Percentiles rank a stretch among this genome's conserved stretches.
These are phyloP conservation scores for Cyberlindnera euphorbiae DNA, from an alignment of 805 yeast species.

Conservation along the genomic window DNA sequence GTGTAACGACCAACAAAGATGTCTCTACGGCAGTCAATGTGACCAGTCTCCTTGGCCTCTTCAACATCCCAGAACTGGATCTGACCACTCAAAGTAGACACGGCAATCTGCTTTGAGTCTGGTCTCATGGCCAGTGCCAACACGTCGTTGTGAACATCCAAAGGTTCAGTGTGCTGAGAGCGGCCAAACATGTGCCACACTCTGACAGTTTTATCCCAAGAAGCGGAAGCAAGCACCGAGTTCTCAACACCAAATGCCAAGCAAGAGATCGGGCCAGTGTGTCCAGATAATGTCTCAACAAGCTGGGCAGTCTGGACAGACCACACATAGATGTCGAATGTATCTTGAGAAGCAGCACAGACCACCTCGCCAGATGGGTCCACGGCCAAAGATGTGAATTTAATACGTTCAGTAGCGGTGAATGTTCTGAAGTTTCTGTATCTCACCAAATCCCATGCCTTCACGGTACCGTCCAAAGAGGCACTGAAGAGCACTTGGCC, in stretches of 20 bases:
- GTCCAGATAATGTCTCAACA: constrained; percentile 84
- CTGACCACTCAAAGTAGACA: constrained; percentile 84
- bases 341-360: constrained; percentile 89
- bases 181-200: constrained; percentile 92
- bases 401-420: constrained; percentile 84
- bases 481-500: constrained; percentile 91
- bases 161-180: constrained; percentile 83
- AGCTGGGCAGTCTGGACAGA: constrained; percentile 94
- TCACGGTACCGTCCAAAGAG: constrained; percentile 91
- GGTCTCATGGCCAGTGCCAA: constrained; percentile 81
- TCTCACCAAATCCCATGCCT: constrained; percentile 94
- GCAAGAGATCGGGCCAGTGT: constrained; percentile 91
- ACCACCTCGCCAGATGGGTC: constrained; percentile 97
- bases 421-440: constrained; percentile 93
- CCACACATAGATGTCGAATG: constrained; percentile 92
- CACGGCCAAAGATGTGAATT: constrained; percentile 84
- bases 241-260: constrained; percentile 80
- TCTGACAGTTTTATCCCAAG: constrained; percentile 95
- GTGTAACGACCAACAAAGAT: constrained; percentile 80
- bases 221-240: constrained; percentile 76
- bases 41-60: constrained; percentile 71
- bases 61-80: constrained; percentile 80
- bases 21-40: constrained; percentile 82
- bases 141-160: constrained; percentile 80
- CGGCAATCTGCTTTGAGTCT: constrained; percentile 88